These are phyloP conservation scores for Citropsis articulata DNA, from an alignment of 345 rosid genomes.

Conservation along the genomic window DNA sequence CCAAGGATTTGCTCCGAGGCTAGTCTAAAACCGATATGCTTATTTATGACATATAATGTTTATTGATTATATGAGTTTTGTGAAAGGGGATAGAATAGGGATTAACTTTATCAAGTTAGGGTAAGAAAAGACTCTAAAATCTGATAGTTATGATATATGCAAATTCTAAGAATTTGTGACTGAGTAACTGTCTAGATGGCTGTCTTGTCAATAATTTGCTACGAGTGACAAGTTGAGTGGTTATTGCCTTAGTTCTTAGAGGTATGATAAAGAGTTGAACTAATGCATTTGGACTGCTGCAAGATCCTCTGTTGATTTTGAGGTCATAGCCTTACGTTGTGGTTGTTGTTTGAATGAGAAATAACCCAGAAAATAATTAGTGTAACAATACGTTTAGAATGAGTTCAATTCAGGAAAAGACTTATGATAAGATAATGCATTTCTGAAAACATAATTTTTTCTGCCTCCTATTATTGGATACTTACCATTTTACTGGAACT, in stretches of 20 bases:
- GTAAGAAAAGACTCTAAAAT: background rate
- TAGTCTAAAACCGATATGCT: constrained; percentile 20
- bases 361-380: background rate
- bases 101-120: background rate
- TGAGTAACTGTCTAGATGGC: background rate
- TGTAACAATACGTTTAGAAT: background rate
- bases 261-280: background rate
- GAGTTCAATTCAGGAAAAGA: background rate
- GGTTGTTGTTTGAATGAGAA: background rate
- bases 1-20: constrained; percentile 94
- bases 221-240: background rate
- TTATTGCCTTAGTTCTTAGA: background rate
- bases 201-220: background rate
- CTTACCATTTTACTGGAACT: background rate
- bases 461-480: background rate
- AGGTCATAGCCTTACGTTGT: background rate
- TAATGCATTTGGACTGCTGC: background rate
- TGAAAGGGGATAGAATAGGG: background rate
- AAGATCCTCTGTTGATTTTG: background rate
- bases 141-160: background rate
- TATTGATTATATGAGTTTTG: background rate
- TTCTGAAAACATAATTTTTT: background rate
- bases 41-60: background rate
- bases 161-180: background rate
- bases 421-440: background rate